Evolutionary conservation across 2,329 filamentous ascomycete species (phyloP).

Genomic region (Aspergillus piperis): DNA sequence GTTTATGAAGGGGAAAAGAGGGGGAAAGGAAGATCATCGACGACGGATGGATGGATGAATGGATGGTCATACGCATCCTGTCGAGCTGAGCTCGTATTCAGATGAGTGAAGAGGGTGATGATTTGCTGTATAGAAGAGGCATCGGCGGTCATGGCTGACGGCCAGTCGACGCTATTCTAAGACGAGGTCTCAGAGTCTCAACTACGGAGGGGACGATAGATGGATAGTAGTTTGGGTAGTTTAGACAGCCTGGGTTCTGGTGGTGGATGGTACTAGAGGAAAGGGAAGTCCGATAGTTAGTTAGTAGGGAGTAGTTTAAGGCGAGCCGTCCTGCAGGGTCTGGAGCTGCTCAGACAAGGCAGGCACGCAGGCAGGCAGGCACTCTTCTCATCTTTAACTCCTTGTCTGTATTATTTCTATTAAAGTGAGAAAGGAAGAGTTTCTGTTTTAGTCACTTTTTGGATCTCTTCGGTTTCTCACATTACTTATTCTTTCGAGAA

Average conservation of each 20-base stretch:
- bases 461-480: too few species aligned
- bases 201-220: not conserved
- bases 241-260: too few species aligned
- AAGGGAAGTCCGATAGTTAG: not conserved
- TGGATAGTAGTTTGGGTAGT: not conserved
- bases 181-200: not conserved
- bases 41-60: not conserved
- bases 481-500: too few species aligned
- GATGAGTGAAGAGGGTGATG: constrained; percentile 23
- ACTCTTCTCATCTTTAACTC: too few species aligned
- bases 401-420: too few species aligned
- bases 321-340: not conserved
- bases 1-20: not conserved
- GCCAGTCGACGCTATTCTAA: not conserved
- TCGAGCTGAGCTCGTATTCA: constrained; percentile 26
- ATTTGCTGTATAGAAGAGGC: constrained; percentile 12
- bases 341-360: not conserved
- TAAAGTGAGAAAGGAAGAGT: too few species aligned
- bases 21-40: not conserved
- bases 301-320: not conserved
- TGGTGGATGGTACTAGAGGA: too few species aligned
- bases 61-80: constrained; percentile 18
- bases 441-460: too few species aligned
- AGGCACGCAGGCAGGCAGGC: too few species aligned
- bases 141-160: not conserved